These are phyloP conservation scores for Trichoderma arundinaceum DNA, from an alignment of 2,329 filamentous ascomycete species.

Conservation along the genomic window DNA sequence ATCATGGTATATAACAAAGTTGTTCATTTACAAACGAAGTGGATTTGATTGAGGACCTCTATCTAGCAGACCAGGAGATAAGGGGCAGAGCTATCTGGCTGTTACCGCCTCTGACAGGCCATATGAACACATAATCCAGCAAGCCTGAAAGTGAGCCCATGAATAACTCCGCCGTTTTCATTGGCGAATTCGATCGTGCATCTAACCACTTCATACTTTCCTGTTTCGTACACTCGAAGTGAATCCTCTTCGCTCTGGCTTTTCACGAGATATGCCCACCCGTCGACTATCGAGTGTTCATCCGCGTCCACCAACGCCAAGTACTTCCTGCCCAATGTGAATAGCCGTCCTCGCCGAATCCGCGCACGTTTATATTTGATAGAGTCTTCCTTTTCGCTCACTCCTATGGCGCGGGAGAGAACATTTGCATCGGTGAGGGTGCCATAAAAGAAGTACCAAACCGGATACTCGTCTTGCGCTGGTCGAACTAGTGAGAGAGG, in stretches of 20 bases:
- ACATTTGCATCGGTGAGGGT: neutral
- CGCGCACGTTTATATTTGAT: neutral
- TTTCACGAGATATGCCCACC: neutral
- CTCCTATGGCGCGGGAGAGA: neutral
- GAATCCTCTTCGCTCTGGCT: neutral
- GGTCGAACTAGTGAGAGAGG: neutral
- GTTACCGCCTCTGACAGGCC: too few relatives aligned
- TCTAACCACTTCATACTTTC: neutral
- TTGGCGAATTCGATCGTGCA: neutral
- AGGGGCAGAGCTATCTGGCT: neutral
- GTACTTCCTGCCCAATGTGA: neutral
- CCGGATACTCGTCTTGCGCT: conserved; percentile 1
- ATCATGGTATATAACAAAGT: too few relatives aligned
- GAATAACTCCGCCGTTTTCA: neutral
- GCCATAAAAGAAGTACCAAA: conserved; percentile 9
- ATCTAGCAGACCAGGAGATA: too few relatives aligned
- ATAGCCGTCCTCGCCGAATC: neutral
- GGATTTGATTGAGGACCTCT: too few relatives aligned
- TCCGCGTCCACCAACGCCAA: neutral
- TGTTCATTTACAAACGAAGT: too few relatives aligned
- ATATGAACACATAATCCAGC: neutral
- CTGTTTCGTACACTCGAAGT: conserved; percentile 3
- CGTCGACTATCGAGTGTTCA: neutral
- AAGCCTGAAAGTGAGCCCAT: neutral
- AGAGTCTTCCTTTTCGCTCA: neutral